Evolutionary conservation across 2,329 filamentous ascomycete genomes (phyloP).

Genomic region (Cercospora zeae-maydis): DNA sequence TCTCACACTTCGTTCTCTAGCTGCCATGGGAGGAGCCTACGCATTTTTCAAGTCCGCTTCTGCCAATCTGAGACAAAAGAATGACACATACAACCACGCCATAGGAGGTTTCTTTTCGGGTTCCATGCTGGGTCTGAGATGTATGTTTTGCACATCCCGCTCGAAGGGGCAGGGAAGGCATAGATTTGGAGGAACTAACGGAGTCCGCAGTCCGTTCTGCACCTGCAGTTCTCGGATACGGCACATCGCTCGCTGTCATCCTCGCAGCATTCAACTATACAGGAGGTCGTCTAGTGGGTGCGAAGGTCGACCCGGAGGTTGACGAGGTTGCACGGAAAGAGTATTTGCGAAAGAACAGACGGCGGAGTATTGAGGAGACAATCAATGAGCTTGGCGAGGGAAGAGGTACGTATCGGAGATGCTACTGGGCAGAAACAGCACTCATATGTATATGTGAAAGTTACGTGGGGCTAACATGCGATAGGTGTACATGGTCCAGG

Average conservation of each 20-base stretch:
- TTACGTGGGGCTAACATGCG: conserved; percentile 14
- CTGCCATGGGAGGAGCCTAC: conserved; percentile 70
- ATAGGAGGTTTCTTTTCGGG: conserved; percentile 76
- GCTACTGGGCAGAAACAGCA: neutral
- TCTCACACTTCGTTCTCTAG: conserved; percentile 42
- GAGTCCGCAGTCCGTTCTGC: conserved; percentile 52
- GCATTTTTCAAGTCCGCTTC: conserved; percentile 71
- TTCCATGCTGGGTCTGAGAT: conserved; percentile 65
- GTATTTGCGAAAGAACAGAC: conserved; percentile 66
- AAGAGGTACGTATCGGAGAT: conserved; percentile 58
- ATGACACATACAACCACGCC: conserved; percentile 72
- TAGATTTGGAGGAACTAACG: conserved; percentile 17
- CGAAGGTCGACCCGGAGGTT: conserved; percentile 52
- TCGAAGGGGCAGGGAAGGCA: neutral
- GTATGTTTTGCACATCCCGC: conserved; percentile 51
- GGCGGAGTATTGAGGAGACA: conserved; percentile 74
- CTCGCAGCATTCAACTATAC: conserved; percentile 67
- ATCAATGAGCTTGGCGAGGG: conserved; percentile 80
- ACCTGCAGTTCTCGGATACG: conserved; percentile 67
- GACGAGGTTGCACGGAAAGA: conserved; percentile 77
- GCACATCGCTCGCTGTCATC: conserved; percentile 55
- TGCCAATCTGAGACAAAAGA: conserved; percentile 80
- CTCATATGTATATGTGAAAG: neutral
- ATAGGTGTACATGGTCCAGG: conserved; percentile 75
- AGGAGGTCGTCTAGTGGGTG: conserved; percentile 58